These are phyloP conservation scores for Amaranthus tricolor DNA, from an alignment of 179 eudicot genomes.

Conservation along the genomic window DNA sequence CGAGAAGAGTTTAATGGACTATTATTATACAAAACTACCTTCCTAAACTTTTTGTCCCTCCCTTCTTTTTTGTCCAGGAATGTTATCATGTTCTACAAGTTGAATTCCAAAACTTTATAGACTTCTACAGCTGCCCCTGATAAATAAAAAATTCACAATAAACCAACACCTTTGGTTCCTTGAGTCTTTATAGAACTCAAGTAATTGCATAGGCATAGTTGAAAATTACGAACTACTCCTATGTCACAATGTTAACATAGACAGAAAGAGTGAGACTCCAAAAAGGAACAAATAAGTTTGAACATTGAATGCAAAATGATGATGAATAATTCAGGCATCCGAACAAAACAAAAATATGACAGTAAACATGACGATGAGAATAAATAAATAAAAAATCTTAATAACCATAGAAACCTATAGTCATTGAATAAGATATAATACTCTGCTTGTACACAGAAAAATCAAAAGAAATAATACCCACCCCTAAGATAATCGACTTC, in stretches of 20 bases:
- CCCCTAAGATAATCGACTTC: constrained; percentile 77
- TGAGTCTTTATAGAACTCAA: not conserved
- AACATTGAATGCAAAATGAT: not conserved
- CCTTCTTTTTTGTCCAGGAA: not conserved
- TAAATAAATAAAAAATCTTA: not conserved
- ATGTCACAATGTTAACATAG: not conserved
- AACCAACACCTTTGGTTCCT: not conserved
- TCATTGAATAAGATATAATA: not conserved
- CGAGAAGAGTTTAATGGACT: not conserved
- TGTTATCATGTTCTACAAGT: not conserved
- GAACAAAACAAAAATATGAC: not conserved
- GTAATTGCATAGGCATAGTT: not conserved
- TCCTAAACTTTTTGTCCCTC: not conserved
- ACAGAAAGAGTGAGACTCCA: not conserved
- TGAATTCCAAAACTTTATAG: not conserved
- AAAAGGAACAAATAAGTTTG: not conserved
- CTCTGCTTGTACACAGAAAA: not conserved
- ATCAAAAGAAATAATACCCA: constrained; percentile 30
- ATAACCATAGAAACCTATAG: not conserved
- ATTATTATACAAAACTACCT: not conserved
- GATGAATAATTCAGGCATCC: not conserved
- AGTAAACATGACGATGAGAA: not conserved
- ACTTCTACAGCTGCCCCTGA: too few relatives aligned
- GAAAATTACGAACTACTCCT: not conserved
- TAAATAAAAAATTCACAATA: too few relatives aligned